Evolutionary conservation across 2,329 filamentous ascomycete species (phyloP).

Genomic region (Geoglossum cookeanum): DNA sequence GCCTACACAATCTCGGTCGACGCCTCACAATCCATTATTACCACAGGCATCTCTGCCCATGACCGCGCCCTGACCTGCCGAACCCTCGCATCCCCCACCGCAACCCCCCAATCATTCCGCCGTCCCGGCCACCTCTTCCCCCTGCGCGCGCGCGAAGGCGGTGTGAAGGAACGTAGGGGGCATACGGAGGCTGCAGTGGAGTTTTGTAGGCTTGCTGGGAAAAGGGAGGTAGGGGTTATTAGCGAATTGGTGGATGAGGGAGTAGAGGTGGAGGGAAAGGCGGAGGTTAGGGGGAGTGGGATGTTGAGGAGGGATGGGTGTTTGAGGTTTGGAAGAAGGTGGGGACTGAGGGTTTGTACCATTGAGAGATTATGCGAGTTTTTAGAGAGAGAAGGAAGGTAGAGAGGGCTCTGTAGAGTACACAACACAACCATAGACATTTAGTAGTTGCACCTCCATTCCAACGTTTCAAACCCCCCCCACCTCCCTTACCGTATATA

Average conservation of each 20-base stretch:
- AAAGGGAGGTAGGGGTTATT: conserved; percentile 59
- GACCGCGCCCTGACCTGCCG: conserved; percentile 72
- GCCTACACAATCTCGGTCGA: conserved; percentile 89
- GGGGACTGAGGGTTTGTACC: conserved; percentile 83
- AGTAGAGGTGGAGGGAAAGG: conserved; percentile 45
- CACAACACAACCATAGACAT: too few relatives aligned
- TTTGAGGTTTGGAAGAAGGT: conserved; percentile 69
- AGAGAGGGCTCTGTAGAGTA: not conserved
- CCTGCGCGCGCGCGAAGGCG: conserved; percentile 57
- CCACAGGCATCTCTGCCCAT: conserved; percentile 77
- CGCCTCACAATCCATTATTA: conserved; percentile 49
- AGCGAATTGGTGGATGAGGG: conserved; percentile 85
- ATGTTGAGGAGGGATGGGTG: conserved; percentile 90
- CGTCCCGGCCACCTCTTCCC: conserved; percentile 84
- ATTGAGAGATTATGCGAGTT: conserved; percentile 78
- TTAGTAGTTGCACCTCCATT: too few relatives aligned
- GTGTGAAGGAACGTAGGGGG: conserved; percentile 58
- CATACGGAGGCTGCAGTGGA: conserved; percentile 93
- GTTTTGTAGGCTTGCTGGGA: conserved; percentile 70
- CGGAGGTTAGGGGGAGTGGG: conserved; percentile 44
- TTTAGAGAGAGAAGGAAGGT: conserved; percentile 44
- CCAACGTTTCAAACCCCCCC: too few relatives aligned
- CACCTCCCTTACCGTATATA: too few relatives aligned
- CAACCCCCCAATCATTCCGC: conserved; percentile 43
- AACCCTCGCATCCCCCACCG: conserved; percentile 48